Percentiles rank a stretch among this genome's conserved stretches.
These are phyloP conservation scores for Cordyceps tenuipes DNA, from an alignment of 2,329 filamentous ascomycete species.

Conservation along the genomic window DNA sequence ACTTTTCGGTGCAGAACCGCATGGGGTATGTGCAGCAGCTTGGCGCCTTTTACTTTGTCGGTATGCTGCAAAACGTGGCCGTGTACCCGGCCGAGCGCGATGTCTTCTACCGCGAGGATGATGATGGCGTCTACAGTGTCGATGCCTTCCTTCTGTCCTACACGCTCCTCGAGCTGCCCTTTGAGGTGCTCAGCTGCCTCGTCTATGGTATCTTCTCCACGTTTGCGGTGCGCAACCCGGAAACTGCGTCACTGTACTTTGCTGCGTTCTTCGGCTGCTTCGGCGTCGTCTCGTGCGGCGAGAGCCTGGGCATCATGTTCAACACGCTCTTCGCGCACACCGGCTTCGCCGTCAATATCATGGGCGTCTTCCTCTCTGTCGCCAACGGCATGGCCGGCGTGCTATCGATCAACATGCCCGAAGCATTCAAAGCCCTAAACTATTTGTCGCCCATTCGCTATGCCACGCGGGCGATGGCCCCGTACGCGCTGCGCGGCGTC, in stretches of 20 bases:
- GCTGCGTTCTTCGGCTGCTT: slow-evolving; percentile 61
- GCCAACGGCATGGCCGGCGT: slow-evolving; percentile 64
- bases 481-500: slow-evolving; percentile 54
- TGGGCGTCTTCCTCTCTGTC: slow-evolving; percentile 59
- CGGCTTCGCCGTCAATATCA: slow-evolving; percentile 68
- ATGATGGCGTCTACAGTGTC: slow-evolving; percentile 62
- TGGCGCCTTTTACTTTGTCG: slow-evolving; percentile 63
- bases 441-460: slow-evolving; percentile 67
- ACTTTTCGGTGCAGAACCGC: slow-evolving; percentile 62
- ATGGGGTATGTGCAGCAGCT: slow-evolving; percentile 68
- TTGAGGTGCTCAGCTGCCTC: slow-evolving; percentile 57
- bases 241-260: slow-evolving; percentile 57
- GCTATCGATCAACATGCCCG: slow-evolving; percentile 61
- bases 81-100: slow-evolving; percentile 65
- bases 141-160: slow-evolving; percentile 66
- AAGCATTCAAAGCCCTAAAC: slow-evolving; percentile 59
- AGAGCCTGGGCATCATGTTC: slow-evolving; percentile 71
- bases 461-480: slow-evolving; percentile 55
- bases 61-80: slow-evolving; percentile 72
- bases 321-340: slow-evolving; percentile 68
- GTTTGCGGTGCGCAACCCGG: slow-evolving; percentile 57
- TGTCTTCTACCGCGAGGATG: slow-evolving; percentile 70
- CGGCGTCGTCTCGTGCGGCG: slow-evolving; percentile 65
- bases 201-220: slow-evolving; percentile 57
- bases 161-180: slow-evolving; percentile 61